Percentiles rank a stretch among this genome's conserved stretches.
These are phyloP conservation scores for Paecilomyces sp. DNA, from an alignment of 2,329 filamentous ascomycete genomes.

Conservation along the genomic window DNA sequence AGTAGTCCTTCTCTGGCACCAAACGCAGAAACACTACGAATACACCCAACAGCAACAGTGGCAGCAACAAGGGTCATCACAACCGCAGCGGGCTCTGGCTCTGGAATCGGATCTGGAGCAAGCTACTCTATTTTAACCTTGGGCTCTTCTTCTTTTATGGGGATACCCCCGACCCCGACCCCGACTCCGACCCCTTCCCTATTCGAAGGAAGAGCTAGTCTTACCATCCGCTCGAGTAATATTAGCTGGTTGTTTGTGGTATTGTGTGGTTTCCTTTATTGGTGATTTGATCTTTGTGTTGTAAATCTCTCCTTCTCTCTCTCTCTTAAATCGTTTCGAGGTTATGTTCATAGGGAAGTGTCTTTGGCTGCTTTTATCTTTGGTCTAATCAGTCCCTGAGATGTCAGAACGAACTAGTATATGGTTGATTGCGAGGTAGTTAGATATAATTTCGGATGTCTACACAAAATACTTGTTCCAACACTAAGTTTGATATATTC, in stretches of 20 bases:
- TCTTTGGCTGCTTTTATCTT: no score
- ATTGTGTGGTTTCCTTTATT: not conserved
- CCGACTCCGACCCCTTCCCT: not conserved
- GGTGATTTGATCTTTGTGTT: not conserved
- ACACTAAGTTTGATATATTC: not conserved
- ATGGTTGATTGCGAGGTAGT: not conserved
- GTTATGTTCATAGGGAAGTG: not conserved
- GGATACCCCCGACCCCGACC: not conserved
- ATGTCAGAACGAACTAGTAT: no score
- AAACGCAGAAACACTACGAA: not conserved
- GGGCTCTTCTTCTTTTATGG: not conserved
- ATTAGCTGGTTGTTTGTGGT: not conserved
- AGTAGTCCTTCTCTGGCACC: not conserved
- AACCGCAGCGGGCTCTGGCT: not conserved
- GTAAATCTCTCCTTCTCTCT: not conserved
- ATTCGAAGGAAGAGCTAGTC: not conserved
- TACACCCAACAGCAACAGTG: not conserved
- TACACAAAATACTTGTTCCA: no score
- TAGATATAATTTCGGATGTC: not conserved
- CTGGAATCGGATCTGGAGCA: not conserved
- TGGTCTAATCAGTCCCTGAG: no score
- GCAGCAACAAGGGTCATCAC: not conserved
- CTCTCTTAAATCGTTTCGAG: not conserved
- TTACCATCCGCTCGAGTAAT: not conserved
- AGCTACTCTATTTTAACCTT: not conserved